Conservation (phyloP, 108 stramenopile genomes). For the Tribonema minus region DNA sequence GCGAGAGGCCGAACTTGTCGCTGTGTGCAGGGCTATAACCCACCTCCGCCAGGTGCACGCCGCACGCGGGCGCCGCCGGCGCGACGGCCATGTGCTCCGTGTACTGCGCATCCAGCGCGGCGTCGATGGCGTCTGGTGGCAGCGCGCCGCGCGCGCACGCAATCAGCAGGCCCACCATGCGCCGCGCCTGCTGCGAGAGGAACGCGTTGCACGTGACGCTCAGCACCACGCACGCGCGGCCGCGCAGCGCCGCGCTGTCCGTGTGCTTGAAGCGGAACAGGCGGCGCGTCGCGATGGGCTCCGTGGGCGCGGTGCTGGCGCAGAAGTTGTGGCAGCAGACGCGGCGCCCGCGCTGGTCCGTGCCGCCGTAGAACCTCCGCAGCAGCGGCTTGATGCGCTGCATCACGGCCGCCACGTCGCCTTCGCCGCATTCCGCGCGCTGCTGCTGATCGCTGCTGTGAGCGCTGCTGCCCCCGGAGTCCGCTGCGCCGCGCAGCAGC, state of each 20-base stretch:
- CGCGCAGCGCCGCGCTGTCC: not conserved
- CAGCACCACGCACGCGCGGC: constrained; percentile 8
- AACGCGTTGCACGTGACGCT: constrained; percentile 17
- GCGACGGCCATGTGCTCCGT: not conserved
- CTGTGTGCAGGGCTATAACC: not conserved
- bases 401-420: not conserved
- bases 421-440: too few species aligned
- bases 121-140: not conserved
- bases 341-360: constrained; percentile 5
- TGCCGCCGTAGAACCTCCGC: not conserved
- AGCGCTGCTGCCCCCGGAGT: not conserved
- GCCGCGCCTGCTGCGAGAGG: constrained; percentile 19
- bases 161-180: not conserved
- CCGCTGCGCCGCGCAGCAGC: constrained; percentile 6
- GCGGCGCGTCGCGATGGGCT: constrained; percentile 4
- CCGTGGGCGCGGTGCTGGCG: constrained; percentile 20
- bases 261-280: constrained; percentile 18
- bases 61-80: not conserved
- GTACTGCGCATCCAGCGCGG: not conserved
- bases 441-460: not conserved
- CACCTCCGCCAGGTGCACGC: not conserved
- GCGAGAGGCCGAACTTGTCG: too few species aligned
- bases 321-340: constrained; percentile 42
- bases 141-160: not conserved
- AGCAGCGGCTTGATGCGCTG: constrained; percentile 2